Base-by-base conservation (phyloP, 2,329 filamentous ascomycete species). In the Aspergillus flavus region DNA sequence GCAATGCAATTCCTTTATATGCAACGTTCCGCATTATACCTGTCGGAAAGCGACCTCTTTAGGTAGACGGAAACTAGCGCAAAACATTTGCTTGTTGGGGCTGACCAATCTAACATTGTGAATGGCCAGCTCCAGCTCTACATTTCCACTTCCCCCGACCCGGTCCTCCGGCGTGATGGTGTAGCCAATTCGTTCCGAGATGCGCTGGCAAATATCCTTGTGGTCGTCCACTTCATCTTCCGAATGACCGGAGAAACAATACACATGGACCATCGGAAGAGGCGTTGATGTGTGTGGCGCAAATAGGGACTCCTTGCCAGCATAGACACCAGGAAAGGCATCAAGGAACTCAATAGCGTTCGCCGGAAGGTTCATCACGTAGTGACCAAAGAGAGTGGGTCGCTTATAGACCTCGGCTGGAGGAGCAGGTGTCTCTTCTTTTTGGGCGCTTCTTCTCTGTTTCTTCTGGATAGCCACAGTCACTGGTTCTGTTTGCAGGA, bases 331-430 rank as follows among this genome's bases (percentile, higher is more conserved):
- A 23, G 88, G 86, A 82, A 93, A 96, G 14, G 83, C 82, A 34
- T 87, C 82, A 72, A 97, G 84, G 75, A 99, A 99, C 63, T 91
- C 89, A 64, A 95, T 89, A 1, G 95, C 94, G 1, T 89, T 91
- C 1, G 94, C 95, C 0, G 95, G 95, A 19, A 99, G 89, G 79
- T 99, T 99, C 92, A 99, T 97, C 68, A 98, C 91, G 76, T 94
- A 99, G 81, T 98, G 95, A n/a, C 89, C 86, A 75, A 98, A 92
- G 43, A 89, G 89, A 2, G 85, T 84, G 2, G 94, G 94, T 53
- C 75, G 75, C 30, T 69, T 69, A 61, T 74, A 78, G 55, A 68
- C 64, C 58, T 75, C 66, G 1, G 69, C 63, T 2, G 68, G 67
- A 2, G 69, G 71, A 9, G 65, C 64, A 64, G 63, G 64, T 69